Evolutionary conservation across 2,329 filamentous ascomycete species (phyloP), one percentile per base, ranked within the genome.

Genomic region (Fusarium veterinarium): DNA sequence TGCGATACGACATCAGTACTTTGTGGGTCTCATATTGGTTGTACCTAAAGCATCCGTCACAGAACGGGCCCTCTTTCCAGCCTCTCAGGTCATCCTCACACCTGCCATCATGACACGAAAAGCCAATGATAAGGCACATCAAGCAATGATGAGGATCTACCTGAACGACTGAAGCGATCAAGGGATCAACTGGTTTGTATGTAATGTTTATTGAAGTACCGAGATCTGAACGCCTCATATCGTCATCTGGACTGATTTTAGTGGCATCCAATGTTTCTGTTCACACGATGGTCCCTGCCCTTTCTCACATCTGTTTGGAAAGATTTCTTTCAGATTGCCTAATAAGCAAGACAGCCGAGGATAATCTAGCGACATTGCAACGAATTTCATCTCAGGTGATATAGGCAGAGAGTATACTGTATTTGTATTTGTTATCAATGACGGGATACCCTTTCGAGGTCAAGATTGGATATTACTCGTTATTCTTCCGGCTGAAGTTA

Each of bases 21-120:
- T 53, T 70, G 51, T 41, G 66, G 51, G 51, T n/a, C 51, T 28
- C 40, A 16, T 25, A n/a, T 41, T 28, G 11, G 16, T 57, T 56
- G 69, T 72, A 72, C 33, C 64, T 53, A 35, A 38, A 42, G 67
- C 59, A 64, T 44, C 51, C 40, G 49, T 63, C 59, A 61, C 60
- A 64, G 46, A 66, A 68, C 49, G 44, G 60, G 61, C 37, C 53
- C 66, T 62, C 57, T 35, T 30, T 30, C 38, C 37, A 25, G 25
- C 30, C 42, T 62, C 46, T 35, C 33, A 67, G 61, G 61, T 51
- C 64, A 55, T 62, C 31, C 42, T 67, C 63, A 44, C 55, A 48
- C 42, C 40, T 62, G 31, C 45, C 37, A 53, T 69, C 60, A 69
- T 69, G 42, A 49, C 41, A 72, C 33, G 55, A 67, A 40, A 48